Evolutionary conservation across 2,329 filamentous ascomycete genomes (phyloP), one percentile per base, ranked within the genome.

Genomic region (Beauveria sp.): DNA sequence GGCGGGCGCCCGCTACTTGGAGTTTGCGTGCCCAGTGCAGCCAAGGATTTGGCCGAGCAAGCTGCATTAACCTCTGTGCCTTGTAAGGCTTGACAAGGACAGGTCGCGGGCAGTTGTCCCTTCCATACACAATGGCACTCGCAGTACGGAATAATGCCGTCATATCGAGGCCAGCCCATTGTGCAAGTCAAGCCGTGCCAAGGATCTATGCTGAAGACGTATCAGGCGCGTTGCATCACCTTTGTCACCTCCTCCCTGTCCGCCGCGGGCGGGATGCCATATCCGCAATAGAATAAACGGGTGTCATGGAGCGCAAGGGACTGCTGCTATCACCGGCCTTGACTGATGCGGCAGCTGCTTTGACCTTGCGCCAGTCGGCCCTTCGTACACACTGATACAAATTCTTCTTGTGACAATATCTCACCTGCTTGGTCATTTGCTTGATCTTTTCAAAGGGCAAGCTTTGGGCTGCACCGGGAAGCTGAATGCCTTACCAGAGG

Each of bases 401-500:
- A 43, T 74, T 66, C 3, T 63, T 63, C 2, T 67, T 59, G 7
- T 66, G 58, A 2, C 69, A 69, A 62, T 79, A 80, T n/a, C 74
- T 72, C 12, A 80, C 69, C 24, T 70, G 64, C 4, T 67, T 61
- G 1, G 76, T 74, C 1, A 78, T 75, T 1, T 74, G 70, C 51
- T 77, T 70, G 75, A 78, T 62, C 78, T 76, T 28, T 67, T 69
- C 16, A 72, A 67, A 10, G 75, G 71, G 1, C 74, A 63, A 0
- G 68, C 67, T 0, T 64, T 66, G 1, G 70, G 66, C 58, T 79
- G 79, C 22, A 74, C 66, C 5, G 75, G 72, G 64, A 82, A 80
- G 66, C 79, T 78, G 24, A 78, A 75, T 0, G 74, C 77, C 2
- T 75, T 79, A 56, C 73, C 80, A 43, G 80, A 81, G 6, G 76